Percentiles rank a stretch among this genome's conserved stretches.
phyloP scores from a whole-genome alignment of 495 filamentous ascomycete species.

The Viridothelium virens region DNA sequence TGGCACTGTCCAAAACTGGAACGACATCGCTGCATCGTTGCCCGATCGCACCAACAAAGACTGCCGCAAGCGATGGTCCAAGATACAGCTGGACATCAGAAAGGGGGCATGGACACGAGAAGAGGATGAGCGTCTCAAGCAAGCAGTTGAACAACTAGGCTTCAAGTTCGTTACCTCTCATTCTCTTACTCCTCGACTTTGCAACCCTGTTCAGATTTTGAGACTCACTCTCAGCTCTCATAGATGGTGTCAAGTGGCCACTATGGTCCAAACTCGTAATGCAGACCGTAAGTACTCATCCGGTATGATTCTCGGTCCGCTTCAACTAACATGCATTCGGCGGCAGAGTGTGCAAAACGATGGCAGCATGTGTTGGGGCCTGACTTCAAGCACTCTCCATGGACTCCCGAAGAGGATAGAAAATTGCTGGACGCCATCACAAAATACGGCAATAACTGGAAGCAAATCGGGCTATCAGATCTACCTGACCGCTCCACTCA shows the following conservation, averaged over 20 bases:
- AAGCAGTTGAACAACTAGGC: neutral
- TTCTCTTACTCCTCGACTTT: neutral
- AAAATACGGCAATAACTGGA: neutral
- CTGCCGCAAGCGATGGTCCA: neutral
- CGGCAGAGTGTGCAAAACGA: neutral
- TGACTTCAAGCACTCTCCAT: neutral
- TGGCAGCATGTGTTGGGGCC: neutral
- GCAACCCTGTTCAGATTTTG: neutral
- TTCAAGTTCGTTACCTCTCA: neutral
- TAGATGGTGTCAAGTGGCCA: neutral
- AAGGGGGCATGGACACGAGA: neutral
- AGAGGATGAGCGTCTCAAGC: neutral
- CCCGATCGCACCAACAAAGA: neutral
- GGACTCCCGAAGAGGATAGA: neutral
- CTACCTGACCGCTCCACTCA: neutral
- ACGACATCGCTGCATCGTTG: neutral
- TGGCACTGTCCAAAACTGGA: neutral
- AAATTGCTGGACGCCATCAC: neutral
- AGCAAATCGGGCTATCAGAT: neutral
- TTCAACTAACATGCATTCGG: neutral
- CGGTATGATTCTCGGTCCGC: neutral
- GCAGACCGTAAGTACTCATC: neutral
- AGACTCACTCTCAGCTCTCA: neutral
- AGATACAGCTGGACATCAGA: neutral
- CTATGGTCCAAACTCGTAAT: neutral